A percentile compares a stretch with the other conserved stretches of the same genome.
These are phyloP conservation scores for Chlorella sorokiniana DNA, from an alignment of 139 green algal genomes.

Conservation along the genomic window DNA sequence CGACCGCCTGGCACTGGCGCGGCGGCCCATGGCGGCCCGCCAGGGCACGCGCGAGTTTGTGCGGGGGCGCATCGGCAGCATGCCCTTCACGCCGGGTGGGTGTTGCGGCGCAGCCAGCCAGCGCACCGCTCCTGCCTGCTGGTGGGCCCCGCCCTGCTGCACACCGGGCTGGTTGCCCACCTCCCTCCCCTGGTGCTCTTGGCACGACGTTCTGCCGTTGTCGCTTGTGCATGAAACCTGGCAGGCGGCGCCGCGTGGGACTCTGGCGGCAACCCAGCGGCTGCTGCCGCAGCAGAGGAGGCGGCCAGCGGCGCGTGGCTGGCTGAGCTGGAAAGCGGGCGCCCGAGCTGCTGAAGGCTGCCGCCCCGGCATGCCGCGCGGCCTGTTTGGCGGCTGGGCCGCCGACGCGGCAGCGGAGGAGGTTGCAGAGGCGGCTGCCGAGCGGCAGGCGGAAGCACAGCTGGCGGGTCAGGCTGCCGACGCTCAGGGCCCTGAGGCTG, in stretches of 20 bases:
- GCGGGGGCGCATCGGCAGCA: constrained; percentile 61
- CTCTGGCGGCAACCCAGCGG: constrained; percentile 38
- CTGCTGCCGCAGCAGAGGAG: constrained; percentile 48
- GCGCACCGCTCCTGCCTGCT: not conserved
- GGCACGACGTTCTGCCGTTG: not conserved
- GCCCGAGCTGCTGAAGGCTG: not conserved
- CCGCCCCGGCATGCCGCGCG: constrained; percentile 51
- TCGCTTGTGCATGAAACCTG: not conserved
- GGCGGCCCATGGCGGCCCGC: constrained; percentile 37
- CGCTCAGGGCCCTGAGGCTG: not conserved
- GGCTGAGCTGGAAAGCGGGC: constrained; percentile 44
- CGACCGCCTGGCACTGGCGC: constrained; percentile 20
- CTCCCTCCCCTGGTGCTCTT: not conserved
- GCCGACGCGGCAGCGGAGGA: not conserved
- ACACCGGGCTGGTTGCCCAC: not conserved
- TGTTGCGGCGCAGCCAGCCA: not conserved
- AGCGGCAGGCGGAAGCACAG: not conserved
- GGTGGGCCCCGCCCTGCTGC: not conserved
- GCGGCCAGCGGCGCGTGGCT: constrained; percentile 63
- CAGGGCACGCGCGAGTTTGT: constrained; percentile 56
- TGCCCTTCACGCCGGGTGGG: constrained; percentile 69
- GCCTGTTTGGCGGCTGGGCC: constrained; percentile 64
- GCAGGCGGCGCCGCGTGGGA: constrained; percentile 55
- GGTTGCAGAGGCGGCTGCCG: not conserved
- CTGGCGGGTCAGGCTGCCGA: not conserved